Evolutionary conservation across 2,329 filamentous ascomycete species (phyloP).

Genomic region (Cladophialophora yegresii): DNA sequence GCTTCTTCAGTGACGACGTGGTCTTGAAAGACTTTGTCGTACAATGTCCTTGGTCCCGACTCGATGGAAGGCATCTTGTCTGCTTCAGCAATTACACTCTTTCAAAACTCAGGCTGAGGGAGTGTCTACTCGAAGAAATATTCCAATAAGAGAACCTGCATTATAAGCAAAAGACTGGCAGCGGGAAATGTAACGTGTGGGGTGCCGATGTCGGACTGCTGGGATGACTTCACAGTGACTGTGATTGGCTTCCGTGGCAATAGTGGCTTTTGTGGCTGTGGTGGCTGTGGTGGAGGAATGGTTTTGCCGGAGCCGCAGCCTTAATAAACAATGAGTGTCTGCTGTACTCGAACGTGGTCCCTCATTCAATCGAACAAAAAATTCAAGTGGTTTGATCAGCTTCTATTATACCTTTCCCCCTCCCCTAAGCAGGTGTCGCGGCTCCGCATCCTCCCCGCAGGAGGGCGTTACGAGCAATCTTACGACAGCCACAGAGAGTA

Average conservation of each 20-base stretch:
- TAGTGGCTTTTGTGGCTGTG: neutral
- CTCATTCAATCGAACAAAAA: neutral
- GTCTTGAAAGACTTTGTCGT: conserved; percentile 95
- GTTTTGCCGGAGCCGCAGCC: too few species aligned
- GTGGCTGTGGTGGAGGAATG: too few species aligned
- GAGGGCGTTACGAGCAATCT: conserved; percentile 1
- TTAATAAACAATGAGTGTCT: neutral
- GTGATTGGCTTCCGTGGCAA: conserved; percentile 15
- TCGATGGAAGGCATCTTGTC: conserved; percentile 73
- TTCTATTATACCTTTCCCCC: neutral
- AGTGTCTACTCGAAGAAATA: neutral
- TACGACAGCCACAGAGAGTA: neutral
- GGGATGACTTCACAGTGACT: conserved; percentile 26
- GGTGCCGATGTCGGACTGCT: conserved; percentile 25
- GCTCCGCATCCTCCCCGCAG: neutral
- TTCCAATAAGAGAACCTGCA: conserved; percentile 21
- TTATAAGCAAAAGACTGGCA: conserved; percentile 23
- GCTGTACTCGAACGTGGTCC: neutral
- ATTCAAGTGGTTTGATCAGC: neutral
- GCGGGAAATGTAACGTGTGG: conserved; percentile 6
- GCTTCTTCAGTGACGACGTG: conserved; percentile 95
- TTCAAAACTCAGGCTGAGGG: neutral
- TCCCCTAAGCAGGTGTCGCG: neutral
- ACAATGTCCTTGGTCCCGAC: conserved; percentile 76
- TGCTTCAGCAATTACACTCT: neutral